Percentiles rank a stretch among this genome's conserved stretches.
phyloP scores from a whole-genome alignment of 179 eudicot species.

The Vitellaria paradoxa region DNA sequence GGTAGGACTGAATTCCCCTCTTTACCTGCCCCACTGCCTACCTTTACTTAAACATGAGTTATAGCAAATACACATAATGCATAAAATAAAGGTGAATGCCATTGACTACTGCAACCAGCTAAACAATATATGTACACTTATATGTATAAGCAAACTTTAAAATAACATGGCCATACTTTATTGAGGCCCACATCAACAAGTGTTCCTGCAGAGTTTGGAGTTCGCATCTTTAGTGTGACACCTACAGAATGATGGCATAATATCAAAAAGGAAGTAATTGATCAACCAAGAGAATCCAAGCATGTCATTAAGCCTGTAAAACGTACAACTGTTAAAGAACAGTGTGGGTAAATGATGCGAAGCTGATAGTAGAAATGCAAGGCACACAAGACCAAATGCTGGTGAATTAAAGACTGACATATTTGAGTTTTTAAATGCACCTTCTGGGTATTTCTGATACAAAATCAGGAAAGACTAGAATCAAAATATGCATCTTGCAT shows the following conservation, averaged over 20 bases:
- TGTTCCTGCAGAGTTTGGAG: constrained; percentile 52
- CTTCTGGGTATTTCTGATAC: neutral
- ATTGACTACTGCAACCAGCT: neutral
- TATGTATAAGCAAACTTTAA: neutral
- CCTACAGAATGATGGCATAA: constrained; percentile 43
- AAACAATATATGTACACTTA: neutral
- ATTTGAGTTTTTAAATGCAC: neutral
- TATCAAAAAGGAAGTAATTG: constrained; percentile 6
- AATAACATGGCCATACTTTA: constrained; percentile 47
- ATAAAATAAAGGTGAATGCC: neutral
- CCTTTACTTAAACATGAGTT: no score
- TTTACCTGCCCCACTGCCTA: neutral
- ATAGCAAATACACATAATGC: neutral
- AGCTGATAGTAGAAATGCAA: neutral
- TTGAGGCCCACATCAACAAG: constrained; percentile 92
- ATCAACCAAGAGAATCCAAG: neutral
- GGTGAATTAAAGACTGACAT: neutral
- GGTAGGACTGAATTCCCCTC: no score
- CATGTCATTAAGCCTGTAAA: neutral
- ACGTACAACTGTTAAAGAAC: neutral
- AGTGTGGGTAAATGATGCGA: neutral
- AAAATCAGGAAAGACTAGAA: neutral
- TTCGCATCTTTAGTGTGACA: constrained; percentile 59
- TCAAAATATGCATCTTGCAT: neutral
- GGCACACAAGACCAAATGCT: neutral